These are phyloP conservation scores for Catharanthus roseus DNA, from an alignment of 257 asterid species.

Conservation along the genomic window DNA sequence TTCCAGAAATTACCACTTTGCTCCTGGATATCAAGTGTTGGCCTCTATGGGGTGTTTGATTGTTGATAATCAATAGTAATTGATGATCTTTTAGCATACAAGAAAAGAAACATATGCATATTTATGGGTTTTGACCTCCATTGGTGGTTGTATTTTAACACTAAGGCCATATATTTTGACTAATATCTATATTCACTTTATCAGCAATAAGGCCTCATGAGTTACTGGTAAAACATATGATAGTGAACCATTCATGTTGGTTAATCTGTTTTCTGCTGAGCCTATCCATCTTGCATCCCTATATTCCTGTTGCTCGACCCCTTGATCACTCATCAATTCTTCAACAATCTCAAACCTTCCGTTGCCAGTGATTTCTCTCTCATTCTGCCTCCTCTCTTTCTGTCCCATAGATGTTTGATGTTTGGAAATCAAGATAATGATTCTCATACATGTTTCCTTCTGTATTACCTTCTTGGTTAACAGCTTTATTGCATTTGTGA, in stretches of 20 bases:
- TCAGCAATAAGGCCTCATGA: too few species aligned
- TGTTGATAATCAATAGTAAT: neutral
- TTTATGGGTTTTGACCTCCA: neutral
- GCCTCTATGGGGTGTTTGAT: neutral
- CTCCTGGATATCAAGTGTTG: neutral
- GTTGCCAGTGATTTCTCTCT: too few species aligned
- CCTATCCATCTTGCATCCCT: too few species aligned
- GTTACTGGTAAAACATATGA: too few species aligned
- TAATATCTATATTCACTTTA: neutral
- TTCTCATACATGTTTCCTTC: neutral
- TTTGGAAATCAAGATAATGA: neutral
- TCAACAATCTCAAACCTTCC: too few species aligned
- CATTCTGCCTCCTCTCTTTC: too few species aligned
- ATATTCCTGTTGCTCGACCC: too few species aligned
- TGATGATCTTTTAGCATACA: neutral
- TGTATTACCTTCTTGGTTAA: neutral
- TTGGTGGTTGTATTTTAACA: neutral
- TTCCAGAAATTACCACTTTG: too few species aligned
- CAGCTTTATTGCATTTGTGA: slow-evolving; percentile 7
- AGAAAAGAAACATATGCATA: neutral
- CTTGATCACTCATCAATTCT: too few species aligned
- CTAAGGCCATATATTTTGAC: neutral
- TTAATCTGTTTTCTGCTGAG: too few species aligned
- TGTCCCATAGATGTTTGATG: neutral
- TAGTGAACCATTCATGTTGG: too few species aligned